Percentiles rank a stretch among this genome's conserved stretches.
Evolutionary conservation across 1,139 yeast genomes (phyloP).

Genomic region (Suhomyces anneliseae): DNA sequence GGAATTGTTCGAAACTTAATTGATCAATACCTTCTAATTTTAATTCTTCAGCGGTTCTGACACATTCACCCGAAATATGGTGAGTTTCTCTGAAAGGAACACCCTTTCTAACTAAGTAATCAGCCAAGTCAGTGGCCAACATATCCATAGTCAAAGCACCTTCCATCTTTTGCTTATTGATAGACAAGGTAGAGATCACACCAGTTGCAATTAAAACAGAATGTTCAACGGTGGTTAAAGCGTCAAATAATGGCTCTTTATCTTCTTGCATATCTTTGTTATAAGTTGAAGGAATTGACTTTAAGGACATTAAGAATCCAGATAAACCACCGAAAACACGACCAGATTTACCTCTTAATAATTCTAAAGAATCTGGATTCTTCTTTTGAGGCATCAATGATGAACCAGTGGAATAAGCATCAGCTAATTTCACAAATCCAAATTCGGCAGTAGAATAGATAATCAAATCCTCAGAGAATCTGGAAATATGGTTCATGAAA

Average conservation of each 20-base stretch:
- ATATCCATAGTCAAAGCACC: constrained; percentile 95
- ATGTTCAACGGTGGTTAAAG: constrained; percentile 86
- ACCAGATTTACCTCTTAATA: constrained; percentile 95
- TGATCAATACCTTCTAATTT: constrained; percentile 79
- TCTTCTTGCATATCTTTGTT: constrained; percentile 99
- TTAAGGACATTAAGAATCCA: constrained; percentile 94
- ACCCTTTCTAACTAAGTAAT: constrained; percentile 93
- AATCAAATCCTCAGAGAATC: constrained; percentile 91
- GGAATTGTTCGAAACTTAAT: constrained; percentile 72
- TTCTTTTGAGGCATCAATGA: constrained; percentile 99
- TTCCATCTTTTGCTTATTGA: constrained; percentile 74
- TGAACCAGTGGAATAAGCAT: constrained; percentile 97
- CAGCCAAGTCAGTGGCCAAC: constrained; percentile 98
- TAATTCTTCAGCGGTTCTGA: constrained; percentile 79
- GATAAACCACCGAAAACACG: constrained; percentile 93
- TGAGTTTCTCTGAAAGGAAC: constrained; percentile 99
- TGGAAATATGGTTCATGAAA: constrained; percentile 91
- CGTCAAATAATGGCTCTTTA: constrained; percentile 94
- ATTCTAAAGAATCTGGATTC: constrained; percentile 93
- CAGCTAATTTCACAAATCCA: constrained; percentile 89
- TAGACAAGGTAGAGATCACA: constrained; percentile 79
- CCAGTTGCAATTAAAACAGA: constrained; percentile 94
- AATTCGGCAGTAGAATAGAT: constrained; percentile 97
- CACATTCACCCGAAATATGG: constrained; percentile 97
- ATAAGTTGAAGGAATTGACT: constrained; percentile 95